Evolutionary conservation across 257 asterid genomes (phyloP), one percentile per base, ranked within the genome.

Genomic region (Eucommia ulmoides): DNA sequence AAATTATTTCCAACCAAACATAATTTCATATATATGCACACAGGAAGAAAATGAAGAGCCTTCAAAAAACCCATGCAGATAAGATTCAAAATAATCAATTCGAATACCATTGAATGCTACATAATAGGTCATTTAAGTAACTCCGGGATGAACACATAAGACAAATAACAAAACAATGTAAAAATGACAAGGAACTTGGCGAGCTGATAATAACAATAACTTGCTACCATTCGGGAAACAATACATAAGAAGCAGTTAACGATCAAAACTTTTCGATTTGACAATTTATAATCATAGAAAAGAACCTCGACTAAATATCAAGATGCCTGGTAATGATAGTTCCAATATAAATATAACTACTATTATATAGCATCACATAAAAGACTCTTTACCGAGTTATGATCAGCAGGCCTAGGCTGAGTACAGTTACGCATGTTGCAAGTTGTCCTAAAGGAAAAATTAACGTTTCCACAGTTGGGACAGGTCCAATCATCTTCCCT

Each of bases 401-500:
- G 93, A 73, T 81, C 95, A 21, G 89, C 93, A 49, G 95, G 95
- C 70, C 95, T 74, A 49, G 95, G 72, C 73, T 84, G 95, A 56
- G 89, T 81, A 65, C 95, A 84, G 70, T 84, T 84, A 20, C 82
- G 93, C 93, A 79, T 84, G 54, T 84, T 84, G 69, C 95, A 84
- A 25, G 93, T 84, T 35, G 95, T 84, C 73, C 93, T 73, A 65
- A 84, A 84, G 33, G 95, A 84, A 69, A 79, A 85, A 75, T 85
- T 85, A 51, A 82, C 95, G 41, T 82, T 82, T 33, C 93, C 92
- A 67, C 96, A 85, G 68, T 94, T 85, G 12, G 92, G 85, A 52
- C 96, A 85, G 33, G 94, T 85, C 96, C 94, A 85, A 57, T 85
- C 96, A 77, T 85, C 96, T 75, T 85, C 96, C 68, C 96, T 79